Evolutionary conservation across 1,284 basidiomycete species (phyloP).

Genomic region (Neonothopanus nambi): DNA sequence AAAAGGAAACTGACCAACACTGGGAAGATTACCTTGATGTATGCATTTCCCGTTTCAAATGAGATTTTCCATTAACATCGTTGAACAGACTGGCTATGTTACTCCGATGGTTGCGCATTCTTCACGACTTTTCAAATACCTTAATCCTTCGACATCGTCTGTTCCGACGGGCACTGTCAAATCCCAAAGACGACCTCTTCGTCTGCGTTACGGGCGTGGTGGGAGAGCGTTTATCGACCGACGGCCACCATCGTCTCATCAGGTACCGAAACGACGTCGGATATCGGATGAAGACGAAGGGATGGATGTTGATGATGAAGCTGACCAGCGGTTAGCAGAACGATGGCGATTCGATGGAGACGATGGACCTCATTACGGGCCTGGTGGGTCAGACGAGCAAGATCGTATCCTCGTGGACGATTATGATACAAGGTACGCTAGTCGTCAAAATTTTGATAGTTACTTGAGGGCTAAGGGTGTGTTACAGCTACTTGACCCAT

Average conservation of each 20-base stretch:
- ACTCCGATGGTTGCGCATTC: conserved; percentile 45
- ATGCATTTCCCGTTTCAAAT: conserved; percentile 24
- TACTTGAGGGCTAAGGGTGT: no score
- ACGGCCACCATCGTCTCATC: conserved; percentile 36
- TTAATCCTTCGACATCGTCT: conserved; percentile 40
- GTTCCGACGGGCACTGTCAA: conserved; percentile 31
- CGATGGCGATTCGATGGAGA: conserved; percentile 73
- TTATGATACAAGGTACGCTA: conserved; percentile 60
- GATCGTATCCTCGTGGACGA: conserved; percentile 72
- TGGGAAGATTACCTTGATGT: conserved; percentile 90
- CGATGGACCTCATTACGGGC: conserved; percentile 55
- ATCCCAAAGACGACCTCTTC: conserved; percentile 51
- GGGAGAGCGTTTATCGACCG: conserved; percentile 83
- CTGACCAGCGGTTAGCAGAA: conserved; percentile 47
- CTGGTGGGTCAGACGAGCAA: conserved; percentile 67
- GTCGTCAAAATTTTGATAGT: no score
- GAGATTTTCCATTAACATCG: conserved; percentile 12
- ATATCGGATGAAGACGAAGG: conserved; percentile 30
- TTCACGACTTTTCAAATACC: conserved; percentile 64
- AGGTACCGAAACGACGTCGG: conserved; percentile 16
- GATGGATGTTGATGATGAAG: conserved; percentile 44
- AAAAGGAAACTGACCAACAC: conserved; percentile 75
- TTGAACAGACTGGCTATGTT: conserved; percentile 61
- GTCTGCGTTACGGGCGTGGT: conserved; percentile 78
- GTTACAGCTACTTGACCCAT: conserved; percentile 53